Evolutionary conservation across 2,329 filamentous ascomycete genomes (phyloP).

Genomic region (Paraphoma chrysanthemicola): DNA sequence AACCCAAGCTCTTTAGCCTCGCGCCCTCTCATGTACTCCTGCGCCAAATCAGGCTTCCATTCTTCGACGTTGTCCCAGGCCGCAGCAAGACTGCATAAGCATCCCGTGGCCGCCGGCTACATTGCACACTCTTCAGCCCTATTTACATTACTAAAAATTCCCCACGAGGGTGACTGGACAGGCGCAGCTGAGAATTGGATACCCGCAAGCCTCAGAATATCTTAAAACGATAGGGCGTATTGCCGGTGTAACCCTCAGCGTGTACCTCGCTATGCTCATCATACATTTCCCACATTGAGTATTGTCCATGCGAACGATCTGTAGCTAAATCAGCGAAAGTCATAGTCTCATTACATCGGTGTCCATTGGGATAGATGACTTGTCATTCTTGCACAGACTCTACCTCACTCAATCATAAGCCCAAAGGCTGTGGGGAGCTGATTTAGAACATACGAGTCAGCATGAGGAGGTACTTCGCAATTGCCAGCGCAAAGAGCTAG

Average conservation of each 20-base stretch:
- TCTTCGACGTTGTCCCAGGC: background rate
- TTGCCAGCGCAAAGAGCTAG: background rate
- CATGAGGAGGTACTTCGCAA: background rate
- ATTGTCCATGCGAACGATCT: background rate
- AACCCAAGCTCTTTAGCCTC: background rate
- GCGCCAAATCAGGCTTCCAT: slow-evolving; percentile 1
- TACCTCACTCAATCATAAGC: background rate
- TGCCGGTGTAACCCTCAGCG: background rate
- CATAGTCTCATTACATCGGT: background rate
- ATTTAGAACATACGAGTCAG: background rate
- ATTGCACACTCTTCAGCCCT: slow-evolving; percentile 6
- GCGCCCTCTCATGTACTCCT: background rate
- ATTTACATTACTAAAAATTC: background rate
- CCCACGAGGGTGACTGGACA: background rate
- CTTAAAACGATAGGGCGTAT: background rate
- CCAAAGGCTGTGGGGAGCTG: background rate
- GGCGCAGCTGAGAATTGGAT: slow-evolving; percentile 1
- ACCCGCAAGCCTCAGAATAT: background rate
- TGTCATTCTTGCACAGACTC: background rate
- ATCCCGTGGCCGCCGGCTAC: background rate
- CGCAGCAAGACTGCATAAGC: background rate
- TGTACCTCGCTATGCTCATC: background rate
- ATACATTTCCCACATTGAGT: background rate
- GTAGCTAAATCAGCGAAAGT: background rate
- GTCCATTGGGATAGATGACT: background rate